phyloP scores from a whole-genome alignment of 129 eudicot species.

The Pulicaria dysenterica region DNA sequence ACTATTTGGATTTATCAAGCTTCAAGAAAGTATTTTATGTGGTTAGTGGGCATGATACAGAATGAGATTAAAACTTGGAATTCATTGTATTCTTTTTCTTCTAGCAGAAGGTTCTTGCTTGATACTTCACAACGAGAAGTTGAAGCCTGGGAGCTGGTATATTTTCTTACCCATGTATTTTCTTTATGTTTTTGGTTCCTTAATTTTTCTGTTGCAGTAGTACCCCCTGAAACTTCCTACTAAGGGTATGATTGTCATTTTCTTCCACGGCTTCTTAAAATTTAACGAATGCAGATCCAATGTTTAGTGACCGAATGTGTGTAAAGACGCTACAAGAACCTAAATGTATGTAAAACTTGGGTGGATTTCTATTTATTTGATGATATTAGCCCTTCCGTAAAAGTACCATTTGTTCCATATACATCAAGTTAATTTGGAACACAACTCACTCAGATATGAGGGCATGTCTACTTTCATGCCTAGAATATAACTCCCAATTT shows the following conservation, averaged over 20 bases:
- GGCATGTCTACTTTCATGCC: background rate
- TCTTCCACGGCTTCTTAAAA: background rate
- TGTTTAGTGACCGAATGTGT: no score
- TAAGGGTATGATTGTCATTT: background rate
- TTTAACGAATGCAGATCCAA: no score
- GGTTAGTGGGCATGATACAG: background rate
- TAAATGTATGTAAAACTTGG: no score
- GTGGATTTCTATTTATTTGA: no score
- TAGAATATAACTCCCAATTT: background rate
- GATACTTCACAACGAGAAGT: conserved; percentile 42
- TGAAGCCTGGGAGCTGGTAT: conserved; percentile 92
- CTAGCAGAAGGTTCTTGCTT: conserved; percentile 53
- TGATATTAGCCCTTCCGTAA: background rate
- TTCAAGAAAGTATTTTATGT: conserved; percentile 12
- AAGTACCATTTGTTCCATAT: background rate
- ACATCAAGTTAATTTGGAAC: conserved; percentile 2
- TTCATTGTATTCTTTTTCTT: conserved; percentile 11
- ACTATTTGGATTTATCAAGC: background rate
- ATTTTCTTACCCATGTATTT: conserved; percentile 11
- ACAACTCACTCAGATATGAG: background rate
- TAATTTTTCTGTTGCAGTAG: background rate
- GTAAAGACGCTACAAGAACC: no score
- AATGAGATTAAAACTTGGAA: background rate
- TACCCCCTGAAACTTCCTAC: background rate
- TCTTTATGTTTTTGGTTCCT: background rate